Evolutionary conservation across 2,329 filamentous ascomycete species (phyloP), one percentile per base, ranked within the genome.

Genomic region (Pseudogymnoascus sp.): DNA sequence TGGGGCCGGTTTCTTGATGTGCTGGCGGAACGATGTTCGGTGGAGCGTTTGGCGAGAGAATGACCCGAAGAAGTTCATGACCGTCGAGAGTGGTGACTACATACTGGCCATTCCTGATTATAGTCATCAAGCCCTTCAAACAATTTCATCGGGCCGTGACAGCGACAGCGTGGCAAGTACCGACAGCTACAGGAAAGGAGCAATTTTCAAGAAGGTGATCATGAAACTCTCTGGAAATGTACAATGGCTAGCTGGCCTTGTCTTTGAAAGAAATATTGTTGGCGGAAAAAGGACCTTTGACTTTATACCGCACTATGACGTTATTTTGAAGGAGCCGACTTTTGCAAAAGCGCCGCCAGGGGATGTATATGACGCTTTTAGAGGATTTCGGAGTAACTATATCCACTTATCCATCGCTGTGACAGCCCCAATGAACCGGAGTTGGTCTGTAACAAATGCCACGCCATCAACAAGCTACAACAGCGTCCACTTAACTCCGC

Each of bases 181-280:
- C 60, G 88, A 86, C 64, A 87, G 82, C 68, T 81, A 83, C 70
- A 90, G 86, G 69, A 84, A 88, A 37, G 86, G 88, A 1, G 89
- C 92, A n/a, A 82, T 88, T 0, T 99, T 99, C 81, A 96, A 96
- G 76, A 99, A 99, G 76, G 95, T 97, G 3, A 86, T 96, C 61
- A 97, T 99, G 93, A 99, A 99, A 76, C 82, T 99, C 11, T 97
- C 95, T 3, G 95, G 95, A 13, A 96, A 95, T 71, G 95, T 99
- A 0, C 89, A 91, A 75, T 97, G 92, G 90, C 83, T 93, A 72
- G 88, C 90, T 13, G 96, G 95, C 0, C 80, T 99, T 40, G 90
- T 96, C 60, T 99, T 99, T 72, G 95, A 99, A 75, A 87, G 89
- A 53, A 90, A 93, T 67, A 80, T 93, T 31, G 84, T 86, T 50